Evolutionary conservation across 2,329 filamentous ascomycete genomes (phyloP), one percentile per base, ranked within the genome.

Genomic region (Thyridium curvatum): DNA sequence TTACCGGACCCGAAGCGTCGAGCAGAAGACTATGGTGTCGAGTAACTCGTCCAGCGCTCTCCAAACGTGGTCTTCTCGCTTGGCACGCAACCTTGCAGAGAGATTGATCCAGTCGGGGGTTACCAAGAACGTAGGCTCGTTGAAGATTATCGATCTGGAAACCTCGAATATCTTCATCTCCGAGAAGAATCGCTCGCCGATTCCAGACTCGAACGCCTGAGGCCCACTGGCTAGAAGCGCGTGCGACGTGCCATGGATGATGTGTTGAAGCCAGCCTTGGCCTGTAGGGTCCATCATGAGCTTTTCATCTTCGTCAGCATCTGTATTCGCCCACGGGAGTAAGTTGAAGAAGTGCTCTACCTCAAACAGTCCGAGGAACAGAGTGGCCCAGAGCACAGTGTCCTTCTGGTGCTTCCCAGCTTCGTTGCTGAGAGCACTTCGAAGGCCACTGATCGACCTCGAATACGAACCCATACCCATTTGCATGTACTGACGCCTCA

Each of bases 351-450:
- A 26, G 1, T 15, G 0, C 39, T 42, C 15, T 6, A 62, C 60
- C 46, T 63, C 60, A 8, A 61, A 62, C 1, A 62, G 34, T 0
- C 60, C 60, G 0, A 62, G 41, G 1, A 61, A 34, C 3, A 61
- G 45, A 0, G 60, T 62, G 0, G 60, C 53, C 60, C 60, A 63
- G 0, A 61, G 36, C 7, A 30, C 31, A 29, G 33, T 34, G 3
- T 35, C 41, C 1, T 46, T 21, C 2, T 29, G 21, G 8, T 21
- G 13, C 4, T 17, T 10, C n/a, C 32, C n/a, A 2, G 45, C 41
- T 13, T 46, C 46, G 6, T 26, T 6, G 10, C 21, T 26, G 21
- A 26, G 21, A 6, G 21, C 21, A 10, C 21, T 26, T 26, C 21
- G 21, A 6, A 26, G 21, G 10, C 21, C 6, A 6, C 6, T 26